Conservation (phyloP, 83 land plant genomes). For the Thuja plicata region DNA sequence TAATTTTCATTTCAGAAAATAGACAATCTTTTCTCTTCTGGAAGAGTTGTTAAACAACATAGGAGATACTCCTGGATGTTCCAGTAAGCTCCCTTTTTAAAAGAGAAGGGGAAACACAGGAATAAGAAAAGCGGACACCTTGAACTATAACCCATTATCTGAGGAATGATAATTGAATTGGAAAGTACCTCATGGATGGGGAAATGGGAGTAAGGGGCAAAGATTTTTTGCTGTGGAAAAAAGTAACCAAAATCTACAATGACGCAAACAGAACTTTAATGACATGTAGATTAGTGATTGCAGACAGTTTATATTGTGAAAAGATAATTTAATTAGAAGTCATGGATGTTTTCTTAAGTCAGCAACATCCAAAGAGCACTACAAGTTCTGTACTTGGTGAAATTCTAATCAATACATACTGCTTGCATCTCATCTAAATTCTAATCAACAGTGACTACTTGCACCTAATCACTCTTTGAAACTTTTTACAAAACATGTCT, state of each 20-base stretch:
- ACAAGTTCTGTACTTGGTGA: background rate
- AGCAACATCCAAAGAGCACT: background rate
- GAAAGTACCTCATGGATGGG: background rate
- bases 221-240: background rate
- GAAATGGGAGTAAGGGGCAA: background rate
- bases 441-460: background rate
- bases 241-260: background rate
- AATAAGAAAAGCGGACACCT: background rate
- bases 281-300: background rate
- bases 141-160: background rate
- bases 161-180: background rate
- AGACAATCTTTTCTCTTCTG: background rate
- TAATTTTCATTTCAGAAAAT: background rate
- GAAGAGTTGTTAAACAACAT: background rate
- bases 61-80: background rate
- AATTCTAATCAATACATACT: background rate
- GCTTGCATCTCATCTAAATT: background rate
- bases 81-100: background rate
- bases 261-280: background rate
- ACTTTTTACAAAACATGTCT: background rate
- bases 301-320: background rate
- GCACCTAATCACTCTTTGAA: background rate
- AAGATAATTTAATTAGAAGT: background rate
- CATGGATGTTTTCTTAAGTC: background rate
- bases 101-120: background rate